Base-by-base conservation (phyloP, 768 basidiomycete species). In the Russula foetens region DNA sequence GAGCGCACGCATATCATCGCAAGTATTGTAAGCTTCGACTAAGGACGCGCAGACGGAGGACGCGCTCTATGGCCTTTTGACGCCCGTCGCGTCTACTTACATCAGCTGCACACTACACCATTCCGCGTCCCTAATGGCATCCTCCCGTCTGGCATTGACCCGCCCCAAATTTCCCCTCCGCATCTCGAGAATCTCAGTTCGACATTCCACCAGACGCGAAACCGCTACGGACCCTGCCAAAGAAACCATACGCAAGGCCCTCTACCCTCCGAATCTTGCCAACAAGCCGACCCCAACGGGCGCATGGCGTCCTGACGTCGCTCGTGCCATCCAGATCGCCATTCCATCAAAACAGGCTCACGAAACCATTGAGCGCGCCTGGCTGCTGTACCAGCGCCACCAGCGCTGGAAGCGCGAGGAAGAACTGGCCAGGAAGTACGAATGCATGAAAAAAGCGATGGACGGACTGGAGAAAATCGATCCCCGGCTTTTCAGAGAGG, bases 291-390 rank as follows among this genome's bases (percentile, higher is more conserved):
- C 86, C 21, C 92, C 92, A 3, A 86, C 84, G 3, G 92, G 92
- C 12, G 81, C 86, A 58, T 92, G 92, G 87, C 83, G 91, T 59
- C 84, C 85, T 44, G 85, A 92, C 71, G 87, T 92, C 29, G 82
- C 80, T 38, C 81, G 77, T 51, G 85, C 90, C 9, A 75, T 98
- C 17, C 85, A 89, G 65, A 81, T 80, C 56, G 90, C 90, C n/a
- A 87, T 97, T 53, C 91, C 92, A 14, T 91, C 90, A 3, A 81
- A 79, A 5, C 92, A 96, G 71, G 92, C 90, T 0, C 92, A 97
- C 74, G 82, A 92, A 63, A 97, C 92, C 2, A 93, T 97, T 55
- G 87, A 92, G 65, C 84, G 94, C 33, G 94, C 94, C 4, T 98
- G 90, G 89, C 75, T 85, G 53, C 79, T 98, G 12, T 84, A 92